phyloP scores from a whole-genome alignment of 305 asterid species.

The Solanum chacoense region DNA sequence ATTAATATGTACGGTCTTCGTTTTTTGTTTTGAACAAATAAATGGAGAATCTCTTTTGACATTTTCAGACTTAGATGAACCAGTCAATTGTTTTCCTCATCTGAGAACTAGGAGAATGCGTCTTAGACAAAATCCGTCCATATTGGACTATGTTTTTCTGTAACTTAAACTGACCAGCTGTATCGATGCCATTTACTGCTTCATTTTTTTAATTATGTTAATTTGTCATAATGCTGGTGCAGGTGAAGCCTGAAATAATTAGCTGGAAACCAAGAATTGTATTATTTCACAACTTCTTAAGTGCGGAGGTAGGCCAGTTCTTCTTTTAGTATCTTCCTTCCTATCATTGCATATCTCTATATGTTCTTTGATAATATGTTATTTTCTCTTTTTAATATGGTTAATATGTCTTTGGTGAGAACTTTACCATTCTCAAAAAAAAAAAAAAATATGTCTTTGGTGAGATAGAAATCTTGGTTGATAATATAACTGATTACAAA shows the following conservation, averaged over 20 bases:
- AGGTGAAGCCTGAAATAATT: conserved; percentile 79
- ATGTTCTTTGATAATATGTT: not conserved
- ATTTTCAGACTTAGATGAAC: not conserved
- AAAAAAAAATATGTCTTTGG: not conserved
- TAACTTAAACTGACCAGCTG: not conserved
- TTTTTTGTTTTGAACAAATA: not conserved
- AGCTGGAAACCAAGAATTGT: conserved; percentile 74
- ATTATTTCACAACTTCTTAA: conserved; percentile 61
- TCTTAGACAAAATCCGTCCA: not conserved
- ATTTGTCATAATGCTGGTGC: conserved; percentile 9
- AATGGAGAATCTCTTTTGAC: not conserved
- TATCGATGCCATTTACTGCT: not conserved
- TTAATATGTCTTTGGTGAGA: not conserved
- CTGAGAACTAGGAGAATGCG: not conserved
- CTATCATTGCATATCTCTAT: not conserved
- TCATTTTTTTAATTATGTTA: not conserved
- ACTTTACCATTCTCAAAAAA: no score
- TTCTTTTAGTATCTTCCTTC: not conserved
- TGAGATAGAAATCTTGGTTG: not conserved
- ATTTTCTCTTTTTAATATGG: not conserved
- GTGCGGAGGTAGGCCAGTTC: conserved; percentile 48
- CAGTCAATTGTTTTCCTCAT: not conserved
- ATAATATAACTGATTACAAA: not conserved
- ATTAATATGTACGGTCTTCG: not conserved
- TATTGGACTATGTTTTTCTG: not conserved